Evolutionary conservation across 805 yeast genomes (phyloP).

Genomic region (Barnettozyma sp.): DNA sequence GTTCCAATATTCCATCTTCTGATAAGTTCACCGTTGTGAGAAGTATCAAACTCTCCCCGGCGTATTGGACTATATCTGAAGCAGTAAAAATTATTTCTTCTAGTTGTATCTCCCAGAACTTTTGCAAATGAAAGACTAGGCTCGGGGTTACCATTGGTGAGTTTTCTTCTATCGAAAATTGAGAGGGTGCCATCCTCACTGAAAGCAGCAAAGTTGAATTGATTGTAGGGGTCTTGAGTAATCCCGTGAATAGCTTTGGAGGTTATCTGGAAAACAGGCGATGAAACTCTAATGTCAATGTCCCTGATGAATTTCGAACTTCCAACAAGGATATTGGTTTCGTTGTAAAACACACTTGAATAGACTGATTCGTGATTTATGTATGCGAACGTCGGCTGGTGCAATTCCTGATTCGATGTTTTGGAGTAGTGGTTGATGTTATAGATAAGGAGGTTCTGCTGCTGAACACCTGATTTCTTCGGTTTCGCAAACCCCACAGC

Average conservation of each 20-base stretch:
- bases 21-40: constrained; percentile 70
- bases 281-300: constrained; percentile 60
- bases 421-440: constrained; percentile 57
- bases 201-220: constrained; percentile 61
- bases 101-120: constrained; percentile 52
- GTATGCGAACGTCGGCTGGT: constrained; percentile 49
- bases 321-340: constrained; percentile 59
- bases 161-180: constrained; percentile 71
- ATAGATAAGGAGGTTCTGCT: constrained; percentile 69
- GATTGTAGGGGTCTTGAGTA: constrained; percentile 60
- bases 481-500: constrained; percentile 72
- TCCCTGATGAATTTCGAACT: constrained; percentile 73
- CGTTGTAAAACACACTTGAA: constrained; percentile 60
- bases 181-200: constrained; percentile 82
- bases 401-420: constrained; percentile 40
- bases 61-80: constrained; percentile 61
- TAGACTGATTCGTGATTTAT: constrained; percentile 70
- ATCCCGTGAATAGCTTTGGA: constrained; percentile 67
- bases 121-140: constrained; percentile 58
- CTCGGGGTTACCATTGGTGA: constrained; percentile 38
- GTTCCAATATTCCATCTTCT: constrained; percentile 75
- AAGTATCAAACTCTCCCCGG: constrained; percentile 68
- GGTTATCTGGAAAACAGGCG: constrained; percentile 65
- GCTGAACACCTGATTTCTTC: constrained; percentile 35
- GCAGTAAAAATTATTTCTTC: constrained; percentile 56